Conservation (phyloP, 2,329 filamentous ascomycete species). For the Cryphonectria carpinicola region DNA sequence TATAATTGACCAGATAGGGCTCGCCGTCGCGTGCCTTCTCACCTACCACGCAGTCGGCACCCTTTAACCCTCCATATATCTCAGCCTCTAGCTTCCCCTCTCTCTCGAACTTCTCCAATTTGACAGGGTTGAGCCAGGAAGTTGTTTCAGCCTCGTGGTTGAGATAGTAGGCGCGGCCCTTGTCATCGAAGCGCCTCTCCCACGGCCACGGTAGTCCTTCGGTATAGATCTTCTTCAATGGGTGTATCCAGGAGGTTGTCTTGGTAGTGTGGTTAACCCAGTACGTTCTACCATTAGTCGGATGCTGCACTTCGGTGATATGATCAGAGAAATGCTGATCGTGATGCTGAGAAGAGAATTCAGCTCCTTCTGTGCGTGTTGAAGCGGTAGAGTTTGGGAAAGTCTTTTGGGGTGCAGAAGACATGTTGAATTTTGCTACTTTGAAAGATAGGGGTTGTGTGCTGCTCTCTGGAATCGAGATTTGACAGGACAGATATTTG, state of each 20-base stretch:
- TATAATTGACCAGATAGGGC: not conserved
- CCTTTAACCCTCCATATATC: not conserved
- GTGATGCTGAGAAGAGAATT: not conserved
- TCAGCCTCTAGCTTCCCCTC: constrained; percentile 31
- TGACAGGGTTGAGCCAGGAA: constrained; percentile 20
- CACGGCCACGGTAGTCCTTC: not conserved
- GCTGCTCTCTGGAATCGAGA: not conserved
- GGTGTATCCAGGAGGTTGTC: not conserved
- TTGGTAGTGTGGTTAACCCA: constrained; percentile 1
- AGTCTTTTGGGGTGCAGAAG: not conserved
- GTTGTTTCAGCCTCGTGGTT: not conserved
- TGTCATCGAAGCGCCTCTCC: constrained; percentile 3
- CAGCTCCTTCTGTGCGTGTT: not conserved
- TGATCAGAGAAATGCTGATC: not conserved
- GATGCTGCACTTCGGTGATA: not conserved
- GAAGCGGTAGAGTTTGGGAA: not conserved
- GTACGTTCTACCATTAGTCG: not conserved
- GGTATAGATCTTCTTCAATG: not conserved
- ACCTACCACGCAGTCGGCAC: not conserved
- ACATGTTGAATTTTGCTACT: not conserved
- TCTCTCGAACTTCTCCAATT: constrained; percentile 37
- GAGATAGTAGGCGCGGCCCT: not conserved
- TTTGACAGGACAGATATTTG: not conserved
- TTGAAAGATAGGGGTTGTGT: not conserved
- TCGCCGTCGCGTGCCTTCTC: not conserved